Conservation (phyloP, 352 stramenopile species). For the Pythium folliculosum region DNA sequence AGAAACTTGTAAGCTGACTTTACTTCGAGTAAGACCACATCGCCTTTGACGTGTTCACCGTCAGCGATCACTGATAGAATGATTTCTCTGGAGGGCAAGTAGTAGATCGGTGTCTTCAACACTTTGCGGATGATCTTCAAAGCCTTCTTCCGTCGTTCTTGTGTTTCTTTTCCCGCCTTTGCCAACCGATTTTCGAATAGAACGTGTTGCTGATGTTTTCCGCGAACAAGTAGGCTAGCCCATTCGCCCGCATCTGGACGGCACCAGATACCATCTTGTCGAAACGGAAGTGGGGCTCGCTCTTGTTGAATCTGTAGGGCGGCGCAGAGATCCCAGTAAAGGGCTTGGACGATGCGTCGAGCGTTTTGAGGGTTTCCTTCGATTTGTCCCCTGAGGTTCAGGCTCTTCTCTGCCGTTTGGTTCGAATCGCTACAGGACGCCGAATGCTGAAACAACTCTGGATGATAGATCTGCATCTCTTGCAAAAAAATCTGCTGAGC, state of each 20-base stretch:
- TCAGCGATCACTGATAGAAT: constrained; percentile 60
- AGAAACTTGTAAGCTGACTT: constrained; percentile 58
- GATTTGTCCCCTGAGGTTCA: not conserved
- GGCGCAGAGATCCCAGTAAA: constrained; percentile 86
- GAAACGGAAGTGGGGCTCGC: constrained; percentile 43
- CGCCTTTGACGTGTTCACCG: constrained; percentile 55
- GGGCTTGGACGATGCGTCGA: constrained; percentile 47
- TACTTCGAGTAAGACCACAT: constrained; percentile 73
- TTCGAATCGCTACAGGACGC: not conserved
- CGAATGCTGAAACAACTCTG: constrained; percentile 32
- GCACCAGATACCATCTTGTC: constrained; percentile 66
- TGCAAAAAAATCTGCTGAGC: constrained; percentile 62
- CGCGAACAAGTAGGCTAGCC: constrained; percentile 57
- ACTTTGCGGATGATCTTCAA: constrained; percentile 54
- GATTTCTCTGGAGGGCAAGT: constrained; percentile 41
- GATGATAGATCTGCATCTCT: constrained; percentile 63
- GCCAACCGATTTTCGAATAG: constrained; percentile 64
- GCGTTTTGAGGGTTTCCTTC: constrained; percentile 4
- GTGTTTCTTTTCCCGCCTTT: constrained; percentile 55
- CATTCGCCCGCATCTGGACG: constrained; percentile 73
- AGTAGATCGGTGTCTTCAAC: constrained; percentile 61
- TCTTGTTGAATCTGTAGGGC: constrained; percentile 63
- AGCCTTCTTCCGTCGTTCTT: constrained; percentile 46
- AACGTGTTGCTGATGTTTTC: constrained; percentile 65
- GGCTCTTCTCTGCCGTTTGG: constrained; percentile 1